Base-by-base conservation (phyloP, 495 filamentous ascomycete genomes). In the Xylaria intraflava region DNA sequence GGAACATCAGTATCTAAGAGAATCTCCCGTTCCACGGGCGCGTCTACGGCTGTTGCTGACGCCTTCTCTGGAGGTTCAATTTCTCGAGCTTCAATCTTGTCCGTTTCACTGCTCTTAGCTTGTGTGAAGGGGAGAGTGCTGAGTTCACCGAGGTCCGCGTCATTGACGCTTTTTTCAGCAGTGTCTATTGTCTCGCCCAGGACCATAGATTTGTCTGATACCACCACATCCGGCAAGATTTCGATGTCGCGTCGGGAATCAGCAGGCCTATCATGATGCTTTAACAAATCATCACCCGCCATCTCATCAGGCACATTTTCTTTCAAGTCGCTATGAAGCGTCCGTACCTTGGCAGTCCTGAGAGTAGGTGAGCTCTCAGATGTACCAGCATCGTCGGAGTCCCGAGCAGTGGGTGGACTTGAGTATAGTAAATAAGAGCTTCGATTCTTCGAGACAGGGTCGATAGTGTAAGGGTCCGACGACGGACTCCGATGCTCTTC, bases 391-490 rank as follows among this genome's bases (percentile, higher is more conserved):
- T 65, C 53, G 4, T 60, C 59, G 22, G 51, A 38, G n/a, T 29
- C 49, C 17, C 65, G 58, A 2, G 36, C 50, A 22, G 66, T 55
- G 35, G 64, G 59, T 19, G 72, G 64, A 16, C 65, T 60, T 19
- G 69, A 68, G 42, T 65, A 58, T 23, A 56, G 56, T 3, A 62
- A 47, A 59, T 61, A 68, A 10, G 58, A 65, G 53, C 56, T 71
- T 51, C 59, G 55, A 41, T 61, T 65, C 51, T 65, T 68, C 0
- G 55, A 54, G 41, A 54, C 58, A 12, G 60, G 27, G 45, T 66
- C 52, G 3, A 65, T 40, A 38, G 60, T 55, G 29, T 61, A 58
- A 17, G 56, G 57, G 12, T 55, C 57, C 51, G 54, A n/a, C 10
- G 52, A 17, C 2, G 46, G 30, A 9, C 46, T 51, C 24, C 51